phyloP scores from a whole-genome alignment of 495 filamentous ascomycete species.

The Penicillium fimorum region DNA sequence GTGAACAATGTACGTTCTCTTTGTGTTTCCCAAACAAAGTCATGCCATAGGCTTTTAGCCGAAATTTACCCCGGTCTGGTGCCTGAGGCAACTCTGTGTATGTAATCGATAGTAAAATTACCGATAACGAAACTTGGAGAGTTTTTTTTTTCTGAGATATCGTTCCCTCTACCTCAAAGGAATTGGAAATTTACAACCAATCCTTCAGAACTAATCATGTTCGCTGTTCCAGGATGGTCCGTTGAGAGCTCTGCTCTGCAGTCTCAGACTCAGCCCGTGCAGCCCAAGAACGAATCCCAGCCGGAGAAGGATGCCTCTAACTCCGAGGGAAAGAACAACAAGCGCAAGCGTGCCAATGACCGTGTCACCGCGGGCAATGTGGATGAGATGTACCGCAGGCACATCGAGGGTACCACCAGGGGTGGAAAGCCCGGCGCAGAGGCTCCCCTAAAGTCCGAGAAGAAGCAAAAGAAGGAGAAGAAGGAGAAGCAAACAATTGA shows the following conservation, averaged over 20 bases:
- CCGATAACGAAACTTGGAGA: constrained; percentile 15
- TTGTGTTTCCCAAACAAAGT: not conserved
- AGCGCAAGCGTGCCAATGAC: constrained; percentile 55
- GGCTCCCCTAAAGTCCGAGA: constrained; percentile 32
- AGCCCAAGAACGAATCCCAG: constrained; percentile 26
- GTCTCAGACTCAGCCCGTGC: constrained; percentile 56
- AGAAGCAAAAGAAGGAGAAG: constrained; percentile 46
- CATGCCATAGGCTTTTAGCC: not conserved
- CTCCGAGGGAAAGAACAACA: constrained; percentile 41
- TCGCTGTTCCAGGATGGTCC: constrained; percentile 89
- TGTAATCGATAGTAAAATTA: constrained; percentile 3
- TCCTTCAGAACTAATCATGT: constrained; percentile 59
- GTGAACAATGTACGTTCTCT: not conserved
- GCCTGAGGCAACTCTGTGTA: not conserved
- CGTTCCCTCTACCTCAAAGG: not conserved
- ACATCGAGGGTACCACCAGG: constrained; percentile 68
- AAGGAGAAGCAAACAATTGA: constrained; percentile 20
- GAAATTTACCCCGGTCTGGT: not conserved
- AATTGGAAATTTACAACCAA: not conserved
- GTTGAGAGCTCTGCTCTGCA: constrained; percentile 68
- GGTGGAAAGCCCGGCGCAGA: constrained; percentile 18
- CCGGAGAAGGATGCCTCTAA: constrained; percentile 29
- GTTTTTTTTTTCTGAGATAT: constrained; percentile 2
- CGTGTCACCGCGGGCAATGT: constrained; percentile 71
- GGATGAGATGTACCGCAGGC: constrained; percentile 69